These are phyloP conservation scores for Colletotrichum lindemuthianum DNA, from an alignment of 2,329 filamentous ascomycete species.

Conservation along the genomic window DNA sequence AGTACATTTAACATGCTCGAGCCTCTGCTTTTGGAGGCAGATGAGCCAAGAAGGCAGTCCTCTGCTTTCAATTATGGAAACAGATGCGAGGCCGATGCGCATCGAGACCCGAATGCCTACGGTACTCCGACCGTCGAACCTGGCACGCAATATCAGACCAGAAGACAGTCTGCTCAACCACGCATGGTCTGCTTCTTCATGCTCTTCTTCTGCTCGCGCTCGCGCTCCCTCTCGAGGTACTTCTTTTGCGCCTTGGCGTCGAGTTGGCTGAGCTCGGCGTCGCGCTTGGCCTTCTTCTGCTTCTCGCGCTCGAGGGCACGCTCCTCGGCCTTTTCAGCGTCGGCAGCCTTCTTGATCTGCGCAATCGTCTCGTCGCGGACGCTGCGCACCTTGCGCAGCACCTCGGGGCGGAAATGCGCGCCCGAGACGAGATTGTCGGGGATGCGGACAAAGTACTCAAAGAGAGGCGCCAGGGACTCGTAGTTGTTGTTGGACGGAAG, in stretches of 20 bases:
- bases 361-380: slow-evolving; percentile 83
- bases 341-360: slow-evolving; percentile 81
- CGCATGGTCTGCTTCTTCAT: slow-evolving; percentile 66
- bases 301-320: slow-evolving; percentile 76
- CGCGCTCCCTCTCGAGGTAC: slow-evolving; percentile 82
- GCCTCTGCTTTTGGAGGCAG: not conserved
- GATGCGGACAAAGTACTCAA: slow-evolving; percentile 85
- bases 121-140: too few species aligned
- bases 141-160: too few species aligned
- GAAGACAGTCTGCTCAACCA: slow-evolving; percentile 46
- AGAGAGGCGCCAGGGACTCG: slow-evolving; percentile 75
- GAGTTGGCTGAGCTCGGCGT: slow-evolving; percentile 79
- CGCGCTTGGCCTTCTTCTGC: slow-evolving; percentile 89
- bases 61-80: too few species aligned
- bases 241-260: slow-evolving; percentile 88
- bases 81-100: too few species aligned
- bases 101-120: too few species aligned
- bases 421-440: slow-evolving; percentile 80
- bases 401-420: slow-evolving; percentile 91
- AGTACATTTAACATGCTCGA: slow-evolving; percentile 12
- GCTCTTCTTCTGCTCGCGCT: slow-evolving; percentile 72
- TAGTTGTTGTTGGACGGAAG: slow-evolving; percentile 73
- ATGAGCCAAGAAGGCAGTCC: too few species aligned
- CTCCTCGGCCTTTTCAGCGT: slow-evolving; percentile 85
- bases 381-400: slow-evolving; percentile 82